phyloP scores from a whole-genome alignment of 169 alveolate species.

The Miamiensis avidus region DNA sequence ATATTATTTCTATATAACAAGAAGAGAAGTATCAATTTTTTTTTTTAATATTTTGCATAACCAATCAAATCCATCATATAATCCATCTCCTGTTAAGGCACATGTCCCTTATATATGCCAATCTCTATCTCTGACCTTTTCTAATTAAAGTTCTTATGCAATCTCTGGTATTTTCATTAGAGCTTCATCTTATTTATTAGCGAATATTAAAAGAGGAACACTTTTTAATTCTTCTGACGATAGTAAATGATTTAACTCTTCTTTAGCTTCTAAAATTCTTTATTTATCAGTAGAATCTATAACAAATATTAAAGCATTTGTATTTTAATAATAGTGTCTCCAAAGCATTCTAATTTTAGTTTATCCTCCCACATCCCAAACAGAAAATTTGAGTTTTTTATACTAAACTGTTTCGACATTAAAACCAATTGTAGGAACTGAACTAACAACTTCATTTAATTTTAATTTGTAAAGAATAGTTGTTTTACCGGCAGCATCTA shows the following conservation, averaged over 20 bases:
- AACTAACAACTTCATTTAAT: constrained; percentile 56
- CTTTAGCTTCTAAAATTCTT: constrained; percentile 74
- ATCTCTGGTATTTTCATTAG: constrained; percentile 33
- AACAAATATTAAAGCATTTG: constrained; percentile 83
- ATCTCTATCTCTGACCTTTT: constrained; percentile 45
- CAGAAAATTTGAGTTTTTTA: constrained; percentile 73
- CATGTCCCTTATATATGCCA: constrained; percentile 60
- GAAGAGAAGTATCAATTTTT: too few species aligned
- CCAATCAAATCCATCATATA: constrained; percentile 78
- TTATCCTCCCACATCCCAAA: constrained; percentile 91
- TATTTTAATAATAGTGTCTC: constrained; percentile 82
- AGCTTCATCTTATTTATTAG: constrained; percentile 67
- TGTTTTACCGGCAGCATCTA: constrained; percentile 82
- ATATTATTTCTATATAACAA: too few species aligned
- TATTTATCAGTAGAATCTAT: constrained; percentile 83
- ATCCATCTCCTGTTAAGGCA: constrained; percentile 73
- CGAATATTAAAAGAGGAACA: constrained; percentile 78
- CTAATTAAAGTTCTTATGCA: constrained; percentile 39
- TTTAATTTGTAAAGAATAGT: constrained; percentile 68
- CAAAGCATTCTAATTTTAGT: constrained; percentile 79
- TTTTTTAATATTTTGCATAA: neutral
- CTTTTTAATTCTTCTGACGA: constrained; percentile 78
- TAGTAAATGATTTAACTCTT: constrained; percentile 71
- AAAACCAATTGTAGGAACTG: constrained; percentile 88
- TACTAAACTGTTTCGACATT: constrained; percentile 81